Evolutionary conservation across 768 basidiomycete species (phyloP), one percentile per base, ranked within the genome.

Genomic region (Porphyrellus cyaneotinctus): DNA sequence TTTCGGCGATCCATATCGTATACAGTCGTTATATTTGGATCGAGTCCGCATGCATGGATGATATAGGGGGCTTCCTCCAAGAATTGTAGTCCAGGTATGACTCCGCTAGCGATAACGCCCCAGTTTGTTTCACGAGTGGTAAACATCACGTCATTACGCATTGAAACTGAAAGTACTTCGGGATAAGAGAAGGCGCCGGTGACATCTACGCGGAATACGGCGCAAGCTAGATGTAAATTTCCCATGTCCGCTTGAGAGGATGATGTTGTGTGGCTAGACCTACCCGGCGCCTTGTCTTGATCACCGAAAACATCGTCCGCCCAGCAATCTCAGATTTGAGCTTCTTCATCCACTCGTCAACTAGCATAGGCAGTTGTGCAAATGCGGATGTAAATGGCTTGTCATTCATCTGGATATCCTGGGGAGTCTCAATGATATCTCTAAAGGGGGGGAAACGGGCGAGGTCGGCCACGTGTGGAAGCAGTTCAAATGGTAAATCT

Each of bases 1-100:
- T 59, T 54, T 12, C 42, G 58, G 14, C n/a, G 46, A 20, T 59
- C 52, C 58, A 54, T 51, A 24, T 59, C 52, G 37, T 42, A 47
- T 9, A n/a, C 37, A 4, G 33, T 58, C 14, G 52, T 49, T 6
- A 46, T 39, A 14, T 32, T 44, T 11, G 57, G 52, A 31, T 59
- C 53, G n/a, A 51, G 17, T 2, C 52, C 52, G 17, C 58, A 54
- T 3, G 52, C 52, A n/a, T 26, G 43, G 12, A 58, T 30, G 13
- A 58, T 43, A 13, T 49, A 43, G 1, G 52, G 52, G 22, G 57
- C 52, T 9, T 53, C 56, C 13, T 37, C 20, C 9, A 59, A 18
- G 26, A 54, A 52, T 5, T 1, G 32, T n/a, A 58, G 15, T 37
- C 30, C 14, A 7, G 15, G 5, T 33, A 28, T 28, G 26, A 28